phyloP scores from a whole-genome alignment of 139 green algal species.

The Chlorella sp. region DNA sequence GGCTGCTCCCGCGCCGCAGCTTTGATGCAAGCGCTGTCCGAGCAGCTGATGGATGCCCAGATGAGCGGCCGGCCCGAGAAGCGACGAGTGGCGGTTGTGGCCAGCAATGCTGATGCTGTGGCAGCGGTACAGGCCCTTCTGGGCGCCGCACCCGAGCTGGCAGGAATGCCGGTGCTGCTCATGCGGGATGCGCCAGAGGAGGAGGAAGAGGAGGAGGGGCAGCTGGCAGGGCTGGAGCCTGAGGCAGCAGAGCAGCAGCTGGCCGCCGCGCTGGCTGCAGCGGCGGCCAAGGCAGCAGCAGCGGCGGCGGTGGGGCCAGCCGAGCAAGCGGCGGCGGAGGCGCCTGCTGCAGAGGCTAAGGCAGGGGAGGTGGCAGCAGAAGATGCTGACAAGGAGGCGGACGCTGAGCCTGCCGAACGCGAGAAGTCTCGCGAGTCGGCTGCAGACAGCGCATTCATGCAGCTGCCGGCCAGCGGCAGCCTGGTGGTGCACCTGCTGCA shows the following conservation, averaged over 20 bases:
- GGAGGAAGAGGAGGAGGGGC: neutral
- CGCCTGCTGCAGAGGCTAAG: neutral
- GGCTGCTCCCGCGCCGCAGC: neutral
- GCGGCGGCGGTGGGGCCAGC: neutral
- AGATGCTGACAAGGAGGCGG: neutral
- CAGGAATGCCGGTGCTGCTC: neutral
- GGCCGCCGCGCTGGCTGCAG: neutral
- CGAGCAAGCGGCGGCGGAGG: no score
- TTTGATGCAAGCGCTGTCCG: constrained; percentile 22
- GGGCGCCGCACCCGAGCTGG: neutral
- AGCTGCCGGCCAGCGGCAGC: neutral
- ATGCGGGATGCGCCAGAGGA: neutral
- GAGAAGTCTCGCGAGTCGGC: neutral
- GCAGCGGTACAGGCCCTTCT: neutral
- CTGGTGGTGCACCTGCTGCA: constrained; percentile 28
- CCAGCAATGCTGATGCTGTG: neutral
- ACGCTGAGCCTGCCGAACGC: neutral
- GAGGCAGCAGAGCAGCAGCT: neutral
- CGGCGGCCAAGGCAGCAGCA: neutral
- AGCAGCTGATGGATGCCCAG: constrained; percentile 5
- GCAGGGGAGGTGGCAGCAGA: neutral
- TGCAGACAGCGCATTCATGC: neutral
- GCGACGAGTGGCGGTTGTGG: constrained; percentile 23
- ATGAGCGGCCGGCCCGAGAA: neutral
- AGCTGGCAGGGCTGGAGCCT: neutral